These are phyloP conservation scores for Gonapodya prolifera DNA, from an alignment of 192 early-diverging fungal species.

Conservation along the genomic window DNA sequence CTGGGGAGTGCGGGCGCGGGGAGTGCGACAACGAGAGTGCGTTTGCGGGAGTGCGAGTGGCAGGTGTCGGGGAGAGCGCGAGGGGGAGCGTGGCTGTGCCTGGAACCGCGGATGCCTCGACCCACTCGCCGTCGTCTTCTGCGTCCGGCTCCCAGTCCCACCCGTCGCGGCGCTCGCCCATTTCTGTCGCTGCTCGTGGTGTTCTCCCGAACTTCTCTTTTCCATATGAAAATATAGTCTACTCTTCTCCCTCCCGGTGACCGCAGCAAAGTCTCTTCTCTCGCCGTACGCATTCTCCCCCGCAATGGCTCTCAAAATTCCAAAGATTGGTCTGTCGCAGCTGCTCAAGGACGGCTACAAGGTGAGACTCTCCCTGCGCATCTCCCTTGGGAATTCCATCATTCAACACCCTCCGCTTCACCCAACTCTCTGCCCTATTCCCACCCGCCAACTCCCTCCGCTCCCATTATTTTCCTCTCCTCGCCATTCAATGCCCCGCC, in stretches of 20 bases:
- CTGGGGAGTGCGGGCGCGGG: neutral
- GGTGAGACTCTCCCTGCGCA: constrained; percentile 19
- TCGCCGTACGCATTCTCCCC: too few relatives aligned
- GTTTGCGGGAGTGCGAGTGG: too few relatives aligned
- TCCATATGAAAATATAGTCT: too few relatives aligned
- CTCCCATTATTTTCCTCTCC: neutral
- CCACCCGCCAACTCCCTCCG: constrained; percentile 1
- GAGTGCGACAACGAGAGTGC: neutral
- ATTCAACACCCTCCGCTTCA: neutral
- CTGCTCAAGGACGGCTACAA: constrained; percentile 89
- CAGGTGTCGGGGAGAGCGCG: neutral
- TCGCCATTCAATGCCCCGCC: neutral
- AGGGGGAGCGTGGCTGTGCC: neutral
- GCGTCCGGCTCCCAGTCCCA: neutral
- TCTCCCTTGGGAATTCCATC: neutral
- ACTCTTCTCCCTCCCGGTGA: too few relatives aligned
- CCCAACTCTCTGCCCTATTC: neutral
- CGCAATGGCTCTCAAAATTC: constrained; percentile 78
- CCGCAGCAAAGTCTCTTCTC: too few relatives aligned
- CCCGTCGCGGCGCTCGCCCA: neutral
- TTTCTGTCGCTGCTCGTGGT: neutral
- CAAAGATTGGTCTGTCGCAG: constrained; percentile 64
- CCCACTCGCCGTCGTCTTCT: neutral
- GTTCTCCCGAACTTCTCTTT: neutral
- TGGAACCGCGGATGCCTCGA: neutral